These are phyloP conservation scores for Monosporascus sp. DNA, from an alignment of 2,329 filamentous ascomycete species.

Conservation along the genomic window DNA sequence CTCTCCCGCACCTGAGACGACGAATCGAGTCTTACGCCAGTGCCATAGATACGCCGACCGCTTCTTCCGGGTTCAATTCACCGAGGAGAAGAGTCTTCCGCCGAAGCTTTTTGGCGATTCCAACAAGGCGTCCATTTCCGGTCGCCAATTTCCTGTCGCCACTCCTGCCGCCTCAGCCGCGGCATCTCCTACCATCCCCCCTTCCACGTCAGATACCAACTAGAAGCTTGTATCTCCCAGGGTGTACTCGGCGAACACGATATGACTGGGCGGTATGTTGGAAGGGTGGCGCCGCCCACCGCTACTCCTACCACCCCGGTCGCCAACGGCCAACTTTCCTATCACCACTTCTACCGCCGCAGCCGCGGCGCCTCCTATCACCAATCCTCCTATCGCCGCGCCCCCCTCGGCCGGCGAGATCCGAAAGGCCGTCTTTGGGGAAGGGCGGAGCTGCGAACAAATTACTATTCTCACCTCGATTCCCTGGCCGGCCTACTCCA, in stretches of 20 bases:
- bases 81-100: constrained; percentile 62
- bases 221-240: constrained; percentile 88
- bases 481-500: constrained; percentile 83
- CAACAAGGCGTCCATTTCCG: constrained; percentile 53
- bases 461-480: constrained; percentile 82
- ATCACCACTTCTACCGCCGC: constrained; percentile 66
- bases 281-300: constrained; percentile 47
- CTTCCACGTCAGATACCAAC: constrained; percentile 77
- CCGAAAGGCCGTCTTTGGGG: too few species aligned
- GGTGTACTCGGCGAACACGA: constrained; percentile 71
- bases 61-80: constrained; percentile 86
- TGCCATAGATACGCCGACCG: constrained; percentile 65
- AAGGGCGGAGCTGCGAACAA: constrained; percentile 72
- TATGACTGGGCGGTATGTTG: constrained; percentile 62
- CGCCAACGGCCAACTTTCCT: constrained; percentile 39
- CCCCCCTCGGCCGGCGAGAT: constrained; percentile 55
- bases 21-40: constrained; percentile 78
- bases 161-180: too few species aligned
- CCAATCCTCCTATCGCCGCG: constrained; percentile 56
- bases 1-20: constrained; percentile 75
- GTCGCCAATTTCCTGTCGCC: too few species aligned
- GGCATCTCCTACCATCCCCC: constrained; percentile 37
- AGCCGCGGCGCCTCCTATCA: constrained; percentile 63
- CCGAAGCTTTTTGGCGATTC: too few species aligned
- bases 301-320: constrained; percentile 41